Conservation (phyloP, 352 stramenopile genomes). For the Phytophthora crassamura region DNA sequence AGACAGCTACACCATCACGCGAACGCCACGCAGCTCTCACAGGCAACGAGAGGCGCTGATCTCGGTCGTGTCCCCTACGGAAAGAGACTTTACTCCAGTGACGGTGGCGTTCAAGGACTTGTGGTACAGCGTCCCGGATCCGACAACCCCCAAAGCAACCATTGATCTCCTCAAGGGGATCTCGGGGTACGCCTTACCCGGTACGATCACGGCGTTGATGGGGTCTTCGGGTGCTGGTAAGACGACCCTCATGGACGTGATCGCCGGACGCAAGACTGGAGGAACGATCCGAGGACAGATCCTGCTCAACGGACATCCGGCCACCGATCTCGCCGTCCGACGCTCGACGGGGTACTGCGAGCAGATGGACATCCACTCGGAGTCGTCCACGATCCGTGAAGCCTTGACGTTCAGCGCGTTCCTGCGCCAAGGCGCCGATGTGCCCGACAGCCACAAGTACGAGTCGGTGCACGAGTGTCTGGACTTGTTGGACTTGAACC, state of each 20-base stretch:
- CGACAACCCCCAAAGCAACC: conserved; percentile 9
- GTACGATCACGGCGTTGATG: conserved; percentile 77
- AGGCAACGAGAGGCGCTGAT: not conserved
- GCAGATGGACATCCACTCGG: conserved; percentile 91
- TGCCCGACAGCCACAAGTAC: conserved; percentile 22
- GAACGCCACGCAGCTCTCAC: conserved; percentile 1
- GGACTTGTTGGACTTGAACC: too few species aligned
- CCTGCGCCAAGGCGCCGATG: conserved; percentile 45
- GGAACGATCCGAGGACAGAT: conserved; percentile 89
- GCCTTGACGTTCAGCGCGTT: conserved; percentile 87
- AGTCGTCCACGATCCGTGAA: conserved; percentile 87
- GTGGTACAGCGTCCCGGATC: conserved; percentile 28
- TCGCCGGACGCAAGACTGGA: conserved; percentile 86
- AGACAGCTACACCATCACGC: not conserved
- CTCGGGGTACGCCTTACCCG: conserved; percentile 53
- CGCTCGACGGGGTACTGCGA: conserved; percentile 58
- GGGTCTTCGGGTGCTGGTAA: conserved; percentile 86
- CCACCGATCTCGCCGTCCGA: conserved; percentile 39
- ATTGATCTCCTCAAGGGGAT: conserved; percentile 72
- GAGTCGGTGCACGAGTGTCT: too few species aligned
- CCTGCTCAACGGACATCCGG: conserved; percentile 87
- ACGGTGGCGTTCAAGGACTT: conserved; percentile 34
- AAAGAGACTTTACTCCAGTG: not conserved
- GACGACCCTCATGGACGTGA: conserved; percentile 50
- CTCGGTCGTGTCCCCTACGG: not conserved